phyloP scores from a whole-genome alignment of 2,329 filamentous ascomycete genomes.

The Calonectria pauciramosa region DNA sequence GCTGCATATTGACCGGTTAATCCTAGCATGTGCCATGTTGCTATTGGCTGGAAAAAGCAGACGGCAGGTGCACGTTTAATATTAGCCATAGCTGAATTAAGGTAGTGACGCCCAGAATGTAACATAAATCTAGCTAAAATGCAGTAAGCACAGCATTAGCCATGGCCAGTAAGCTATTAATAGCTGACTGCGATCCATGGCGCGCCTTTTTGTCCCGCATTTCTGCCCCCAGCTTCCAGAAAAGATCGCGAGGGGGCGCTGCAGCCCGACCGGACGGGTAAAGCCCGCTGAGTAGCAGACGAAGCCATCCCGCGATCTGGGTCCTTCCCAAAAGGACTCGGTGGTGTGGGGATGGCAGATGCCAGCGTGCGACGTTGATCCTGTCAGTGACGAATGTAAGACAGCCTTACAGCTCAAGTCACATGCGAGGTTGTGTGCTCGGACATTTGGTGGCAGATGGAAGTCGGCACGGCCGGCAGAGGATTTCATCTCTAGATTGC shows the following conservation, averaged over 20 bases:
- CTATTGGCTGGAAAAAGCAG: background rate
- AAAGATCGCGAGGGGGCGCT: background rate
- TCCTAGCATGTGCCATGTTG: background rate
- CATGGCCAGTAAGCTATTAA: background rate
- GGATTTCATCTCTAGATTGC: background rate
- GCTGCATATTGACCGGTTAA: background rate
- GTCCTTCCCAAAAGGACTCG: background rate
- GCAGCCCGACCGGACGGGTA: background rate
- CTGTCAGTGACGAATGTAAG: background rate
- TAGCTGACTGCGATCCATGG: background rate
- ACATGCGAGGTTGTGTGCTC: background rate
- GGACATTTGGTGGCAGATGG: background rate
- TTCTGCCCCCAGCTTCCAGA: background rate
- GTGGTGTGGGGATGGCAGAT: background rate
- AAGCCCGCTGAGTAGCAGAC: background rate
- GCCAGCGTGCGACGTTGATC: background rate
- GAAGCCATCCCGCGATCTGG: background rate
- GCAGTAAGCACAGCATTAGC: background rate
- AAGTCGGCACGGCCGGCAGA: background rate
- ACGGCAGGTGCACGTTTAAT: background rate
- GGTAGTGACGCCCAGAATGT: background rate
- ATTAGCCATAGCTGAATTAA: background rate
- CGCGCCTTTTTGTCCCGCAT: background rate
- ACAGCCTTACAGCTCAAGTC: background rate
- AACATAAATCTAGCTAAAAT: background rate